These are phyloP conservation scores for Lasiodiplodia sp. DNA, from an alignment of 2,329 filamentous ascomycete genomes.

Conservation along the genomic window DNA sequence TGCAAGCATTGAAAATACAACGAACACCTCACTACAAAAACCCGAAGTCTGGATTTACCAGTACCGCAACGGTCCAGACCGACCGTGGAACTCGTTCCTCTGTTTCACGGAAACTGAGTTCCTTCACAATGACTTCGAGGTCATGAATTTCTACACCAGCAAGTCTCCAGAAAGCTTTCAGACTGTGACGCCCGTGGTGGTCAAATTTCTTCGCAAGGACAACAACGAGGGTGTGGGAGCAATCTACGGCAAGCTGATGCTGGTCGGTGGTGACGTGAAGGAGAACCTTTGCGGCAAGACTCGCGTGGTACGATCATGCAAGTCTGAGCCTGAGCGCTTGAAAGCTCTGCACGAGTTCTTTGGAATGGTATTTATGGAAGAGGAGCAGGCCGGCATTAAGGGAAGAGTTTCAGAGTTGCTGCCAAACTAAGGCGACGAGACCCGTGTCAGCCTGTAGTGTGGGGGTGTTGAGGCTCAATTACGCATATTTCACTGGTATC, in stretches of 20 bases:
- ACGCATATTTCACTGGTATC: no score
- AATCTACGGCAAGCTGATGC: slow-evolving; percentile 46
- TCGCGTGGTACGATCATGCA: slow-evolving; percentile 45
- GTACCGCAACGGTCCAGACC: slow-evolving; percentile 51
- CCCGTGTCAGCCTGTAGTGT: no score
- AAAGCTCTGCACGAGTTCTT: slow-evolving; percentile 50
- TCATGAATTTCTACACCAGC: slow-evolving; percentile 49
- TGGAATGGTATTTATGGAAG: slow-evolving; percentile 46
- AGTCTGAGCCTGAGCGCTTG: slow-evolving; percentile 49
- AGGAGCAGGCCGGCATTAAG: slow-evolving; percentile 46
- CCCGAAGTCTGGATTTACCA: slow-evolving; percentile 70
- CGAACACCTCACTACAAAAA: slow-evolving; percentile 38
- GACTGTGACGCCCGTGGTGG: slow-evolving; percentile 44
- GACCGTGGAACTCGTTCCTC: slow-evolving; percentile 53
- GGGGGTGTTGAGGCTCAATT: no score
- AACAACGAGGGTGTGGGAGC: slow-evolving; percentile 41
- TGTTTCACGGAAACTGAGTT: slow-evolving; percentile 51
- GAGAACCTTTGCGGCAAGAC: slow-evolving; percentile 53
- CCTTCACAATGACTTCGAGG: slow-evolving; percentile 48
- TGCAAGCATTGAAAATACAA: slow-evolving; percentile 57
- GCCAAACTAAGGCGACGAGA: background rate
- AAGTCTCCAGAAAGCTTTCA: slow-evolving; percentile 44
- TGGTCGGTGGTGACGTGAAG: slow-evolving; percentile 54
- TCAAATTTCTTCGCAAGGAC: slow-evolving; percentile 47
- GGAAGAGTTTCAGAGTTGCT: slow-evolving; percentile 39